Evolutionary conservation across 2,329 filamentous ascomycete species (phyloP).

Genomic region (Drechslerella coelobrocha): DNA sequence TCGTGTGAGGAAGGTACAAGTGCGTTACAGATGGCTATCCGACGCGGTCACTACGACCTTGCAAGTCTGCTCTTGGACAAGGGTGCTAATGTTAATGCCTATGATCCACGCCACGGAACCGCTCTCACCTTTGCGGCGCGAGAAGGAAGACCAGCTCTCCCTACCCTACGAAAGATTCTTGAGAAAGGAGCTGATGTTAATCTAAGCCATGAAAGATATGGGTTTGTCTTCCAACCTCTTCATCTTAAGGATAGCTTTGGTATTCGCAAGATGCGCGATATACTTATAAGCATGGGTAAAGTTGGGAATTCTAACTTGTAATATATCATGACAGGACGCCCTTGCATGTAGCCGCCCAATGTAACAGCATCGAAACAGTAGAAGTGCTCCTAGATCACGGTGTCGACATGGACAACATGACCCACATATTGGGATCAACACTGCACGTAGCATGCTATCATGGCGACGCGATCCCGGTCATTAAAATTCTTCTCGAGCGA

Average conservation of each 20-base stretch:
- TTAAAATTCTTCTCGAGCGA: slow-evolving; percentile 20
- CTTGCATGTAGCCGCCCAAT: slow-evolving; percentile 6
- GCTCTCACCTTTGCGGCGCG: slow-evolving; percentile 15
- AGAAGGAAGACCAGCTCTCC: neutral
- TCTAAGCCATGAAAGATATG: slow-evolving; percentile 4
- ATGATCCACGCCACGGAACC: slow-evolving; percentile 8
- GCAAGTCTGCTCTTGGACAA: slow-evolving; percentile 11
- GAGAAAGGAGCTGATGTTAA: slow-evolving; percentile 20
- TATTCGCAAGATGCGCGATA: too few species aligned
- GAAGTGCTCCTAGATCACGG: slow-evolving; percentile 20
- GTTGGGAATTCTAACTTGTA: neutral
- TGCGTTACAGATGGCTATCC: slow-evolving; percentile 12
- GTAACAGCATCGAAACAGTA: slow-evolving; percentile 1
- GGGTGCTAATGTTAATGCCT: slow-evolving; percentile 23
- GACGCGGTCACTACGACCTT: slow-evolving; percentile 7
- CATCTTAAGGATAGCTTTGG: too few species aligned
- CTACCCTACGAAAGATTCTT: slow-evolving; percentile 16
- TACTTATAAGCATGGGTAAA: too few species aligned
- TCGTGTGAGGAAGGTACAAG: slow-evolving; percentile 1
- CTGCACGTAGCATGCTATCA: slow-evolving; percentile 10
- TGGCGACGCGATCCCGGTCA: slow-evolving; percentile 8
- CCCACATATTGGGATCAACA: neutral
- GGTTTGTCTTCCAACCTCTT: slow-evolving; percentile 8
- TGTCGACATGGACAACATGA: slow-evolving; percentile 11
- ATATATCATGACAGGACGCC: slow-evolving; percentile 1